Evolutionary conservation across 495 filamentous ascomycete species (phyloP).

Genomic region (Ramalina intermedia): DNA sequence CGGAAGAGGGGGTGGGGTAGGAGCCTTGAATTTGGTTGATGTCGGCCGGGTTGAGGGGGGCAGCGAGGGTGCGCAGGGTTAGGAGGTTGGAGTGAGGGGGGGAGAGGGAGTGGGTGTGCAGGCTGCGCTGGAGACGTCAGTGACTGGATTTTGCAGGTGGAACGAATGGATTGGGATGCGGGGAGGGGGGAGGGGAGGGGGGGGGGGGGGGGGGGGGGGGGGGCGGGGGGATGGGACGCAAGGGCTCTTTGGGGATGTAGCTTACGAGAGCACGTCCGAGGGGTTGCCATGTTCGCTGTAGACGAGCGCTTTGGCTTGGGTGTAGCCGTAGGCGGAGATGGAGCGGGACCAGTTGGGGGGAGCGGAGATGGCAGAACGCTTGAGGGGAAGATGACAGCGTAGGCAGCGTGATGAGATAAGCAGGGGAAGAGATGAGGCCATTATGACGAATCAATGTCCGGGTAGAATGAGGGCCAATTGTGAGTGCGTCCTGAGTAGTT

Average conservation of each 20-base stretch:
- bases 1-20: conserved; percentile 77
- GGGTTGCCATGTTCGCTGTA: conserved; percentile 81
- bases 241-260: background rate
- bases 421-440: background rate
- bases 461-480: too few relatives aligned
- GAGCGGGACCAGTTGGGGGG: conserved; percentile 15
- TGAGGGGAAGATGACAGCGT: background rate
- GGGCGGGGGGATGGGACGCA: background rate
- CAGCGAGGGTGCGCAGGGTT: conserved; percentile 63
- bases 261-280: conserved; percentile 58
- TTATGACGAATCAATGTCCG: too few relatives aligned
- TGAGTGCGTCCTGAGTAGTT: too few relatives aligned
- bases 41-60: conserved; percentile 92
- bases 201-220: background rate
- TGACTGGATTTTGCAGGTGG: background rate
- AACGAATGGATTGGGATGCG: too few relatives aligned
- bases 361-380: background rate
- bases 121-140: conserved; percentile 23
- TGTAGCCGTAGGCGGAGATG: conserved; percentile 84
- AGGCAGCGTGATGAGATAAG: background rate
- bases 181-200: background rate
- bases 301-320: conserved; percentile 83
- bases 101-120: conserved; percentile 73
- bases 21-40: conserved; percentile 94
- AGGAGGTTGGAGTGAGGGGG: conserved; percentile 47